Percentiles rank a stretch among this genome's conserved stretches.
Conservation (phyloP, 768 basidiomycete genomes). For the Asterophora lycoperdoides region DNA sequence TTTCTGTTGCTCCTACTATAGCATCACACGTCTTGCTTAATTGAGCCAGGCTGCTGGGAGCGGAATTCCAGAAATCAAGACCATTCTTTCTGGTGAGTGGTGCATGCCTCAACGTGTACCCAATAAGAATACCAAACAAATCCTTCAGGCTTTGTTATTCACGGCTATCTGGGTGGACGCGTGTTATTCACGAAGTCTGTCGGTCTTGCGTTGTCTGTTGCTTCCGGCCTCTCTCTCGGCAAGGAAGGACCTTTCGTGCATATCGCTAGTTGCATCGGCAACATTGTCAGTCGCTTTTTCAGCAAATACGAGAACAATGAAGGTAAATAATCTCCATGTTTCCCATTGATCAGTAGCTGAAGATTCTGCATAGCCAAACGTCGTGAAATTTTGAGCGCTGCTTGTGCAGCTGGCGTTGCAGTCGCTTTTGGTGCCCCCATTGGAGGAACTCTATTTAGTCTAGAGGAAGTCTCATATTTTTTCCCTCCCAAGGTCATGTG, state of each 20-base stretch:
- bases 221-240: conserved; percentile 86
- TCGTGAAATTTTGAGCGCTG: conserved; percentile 91
- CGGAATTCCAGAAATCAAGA: conserved; percentile 97
- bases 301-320: conserved; percentile 94
- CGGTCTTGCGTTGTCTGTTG: conserved; percentile 86
- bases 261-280: conserved; percentile 89
- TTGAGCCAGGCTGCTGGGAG: conserved; percentile 77
- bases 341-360: background rate
- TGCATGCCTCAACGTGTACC: background rate
- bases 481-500: conserved; percentile 98
- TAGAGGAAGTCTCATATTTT: conserved; percentile 96
- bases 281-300: conserved; percentile 84
- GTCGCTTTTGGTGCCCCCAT: conserved; percentile 98
- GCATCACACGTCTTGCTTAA: background rate
- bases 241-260: conserved; percentile 76
- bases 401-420: conserved; percentile 95
- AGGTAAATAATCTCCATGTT: conserved; percentile 41
- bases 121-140: background rate
- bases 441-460: conserved; percentile 85
- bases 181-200: conserved; percentile 88
- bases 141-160: conserved; percentile 82
- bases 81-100: conserved; percentile 72
- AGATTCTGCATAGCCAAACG: conserved; percentile 61
- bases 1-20: conserved; percentile 9
- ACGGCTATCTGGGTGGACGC: conserved; percentile 91